Base-by-base conservation (phyloP, 1,139 yeast species). In the Kazachstania sp. region DNA sequence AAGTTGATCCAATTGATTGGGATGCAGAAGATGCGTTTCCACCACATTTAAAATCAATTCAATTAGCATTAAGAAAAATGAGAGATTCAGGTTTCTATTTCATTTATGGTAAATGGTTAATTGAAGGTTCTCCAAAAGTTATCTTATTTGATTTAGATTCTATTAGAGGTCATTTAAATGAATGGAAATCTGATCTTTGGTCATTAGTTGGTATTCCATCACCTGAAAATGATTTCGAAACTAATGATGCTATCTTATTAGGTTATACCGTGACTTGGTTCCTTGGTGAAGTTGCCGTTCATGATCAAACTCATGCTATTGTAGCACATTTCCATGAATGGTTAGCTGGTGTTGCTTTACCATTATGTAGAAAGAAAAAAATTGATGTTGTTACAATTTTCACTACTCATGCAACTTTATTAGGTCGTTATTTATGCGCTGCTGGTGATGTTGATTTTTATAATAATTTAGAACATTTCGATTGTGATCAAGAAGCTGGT, bases 231-330 rank as follows among this genome's bases (percentile, higher is more conserved):
- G 98, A 92, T 64, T 69, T 70, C 45, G 98, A 92, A 68, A 79
- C 95, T 31, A 88, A 86, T 64, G 95, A 90, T 52, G 96, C 97
- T 39, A 86, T 92, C 54, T 73, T 92, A 55, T 73, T 92, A 58
- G 98, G 98, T 31, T 92, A 92, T 68, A 70, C 88, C 53, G 95
- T 88, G 36, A 95, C 97, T 1, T 92, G 98, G 98, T 90, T 92
- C 67, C 73, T 92, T 54, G 98, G 98, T 15, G 97, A 92, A 66
- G 77, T 86, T 67, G 88, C 86, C 13, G 81, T 76, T 63, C 79
- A 81, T 58, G 96, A 92, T 65, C 77, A 79, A 35, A 83, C 83
- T 46, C 78, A 88, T 54, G 97, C 97, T 1, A 90, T 92, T 45
- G 82, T 92, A 55, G 85, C 95, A 49, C 98, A 92, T 64, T 88